Percentiles rank a stretch among this genome's conserved stretches.
These are phyloP conservation scores for Hymenoscyphus fructigenus DNA, from an alignment of 2,329 filamentous ascomycete species.

Conservation along the genomic window DNA sequence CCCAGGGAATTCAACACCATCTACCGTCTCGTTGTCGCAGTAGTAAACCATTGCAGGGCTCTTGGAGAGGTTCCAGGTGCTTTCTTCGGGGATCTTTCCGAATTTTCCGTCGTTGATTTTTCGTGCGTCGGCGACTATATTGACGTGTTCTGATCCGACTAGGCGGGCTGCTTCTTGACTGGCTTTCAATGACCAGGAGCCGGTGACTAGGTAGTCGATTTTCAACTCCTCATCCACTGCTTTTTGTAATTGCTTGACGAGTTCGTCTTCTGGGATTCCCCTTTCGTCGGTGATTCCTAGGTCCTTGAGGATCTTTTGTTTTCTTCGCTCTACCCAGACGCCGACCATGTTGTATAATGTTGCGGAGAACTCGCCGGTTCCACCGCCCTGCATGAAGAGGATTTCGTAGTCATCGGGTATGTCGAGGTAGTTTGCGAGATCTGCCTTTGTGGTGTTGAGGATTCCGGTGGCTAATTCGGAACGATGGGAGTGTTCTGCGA, in stretches of 20 bases:
- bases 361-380: constrained; percentile 81
- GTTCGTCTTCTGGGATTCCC: constrained; percentile 51
- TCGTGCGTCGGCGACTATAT: constrained; percentile 70
- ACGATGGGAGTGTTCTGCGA: constrained; percentile 89
- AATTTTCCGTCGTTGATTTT: constrained; percentile 76
- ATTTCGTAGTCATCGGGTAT: constrained; percentile 86
- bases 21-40: constrained; percentile 88
- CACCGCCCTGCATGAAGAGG: constrained; percentile 84
- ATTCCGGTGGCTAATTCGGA: constrained; percentile 76
- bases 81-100: constrained; percentile 75
- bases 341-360: constrained; percentile 81
- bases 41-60: constrained; percentile 77
- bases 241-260: constrained; percentile 59
- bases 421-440: constrained; percentile 71
- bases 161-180: constrained; percentile 78
- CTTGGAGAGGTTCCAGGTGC: constrained; percentile 71
- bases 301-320: constrained; percentile 57
- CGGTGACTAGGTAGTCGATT: constrained; percentile 86
- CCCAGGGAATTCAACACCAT: constrained; percentile 83
- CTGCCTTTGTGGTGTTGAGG: constrained; percentile 73
- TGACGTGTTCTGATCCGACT: constrained; percentile 75
- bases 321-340: constrained; percentile 74
- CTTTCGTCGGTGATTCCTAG: constrained; percentile 47
- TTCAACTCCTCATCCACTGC: constrained; percentile 70
- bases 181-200: constrained; percentile 88